Base-by-base conservation (phyloP, 306 rosid genomes). In the Cicer chorassanicum region DNA sequence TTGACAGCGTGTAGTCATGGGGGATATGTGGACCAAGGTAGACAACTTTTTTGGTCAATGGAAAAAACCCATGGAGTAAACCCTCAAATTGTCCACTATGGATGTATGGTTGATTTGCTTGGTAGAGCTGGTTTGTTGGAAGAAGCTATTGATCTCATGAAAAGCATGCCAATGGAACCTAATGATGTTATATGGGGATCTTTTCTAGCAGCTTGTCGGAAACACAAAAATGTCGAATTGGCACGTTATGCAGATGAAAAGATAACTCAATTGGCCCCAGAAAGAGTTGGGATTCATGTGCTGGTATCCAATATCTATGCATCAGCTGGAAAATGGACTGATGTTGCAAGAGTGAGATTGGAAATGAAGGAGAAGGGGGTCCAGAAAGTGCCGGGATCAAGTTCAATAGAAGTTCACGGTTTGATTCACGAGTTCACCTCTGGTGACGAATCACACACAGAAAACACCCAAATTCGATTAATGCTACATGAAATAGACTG, bases 71-170 rank as follows among this genome's bases (percentile, higher is more conserved):
- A 86, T 24, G 79, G 88, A 69, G 75, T 84, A 56, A 66, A 82
- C 56, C 92, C 97, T 21, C 88, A 78, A 19, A 84, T 87, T 62
- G 81, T 88, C 46, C 98, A 90, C 67, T 90, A 88, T 48, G 96
- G 98, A 51, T 92, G 96, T 76, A 84, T 92, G 93, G 86, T 90
- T 67, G 97, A 92, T 83, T 84, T 92, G 72, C 84, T 92, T 2
- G 88, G 96, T 44, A 87, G 92, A 57, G 92, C 88, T 10, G 92
- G 93, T 29, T 62, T 82, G 71, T 62, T 92, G 68, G 83, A 70
- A 81, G 94, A 92, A 83, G 96, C 93, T 75, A 61, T 84, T 46
- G 81, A 83, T 84, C 77, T 90, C 70, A 84, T 87, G 62, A 83
- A 86, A 72, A 72, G 82, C 80, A 90, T 90, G 98, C 90, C 96